A percentile compares a stretch with the other conserved stretches of the same genome.
Evolutionary conservation across 345 rosid species (phyloP).

Genomic region (Kandelia obovata): DNA sequence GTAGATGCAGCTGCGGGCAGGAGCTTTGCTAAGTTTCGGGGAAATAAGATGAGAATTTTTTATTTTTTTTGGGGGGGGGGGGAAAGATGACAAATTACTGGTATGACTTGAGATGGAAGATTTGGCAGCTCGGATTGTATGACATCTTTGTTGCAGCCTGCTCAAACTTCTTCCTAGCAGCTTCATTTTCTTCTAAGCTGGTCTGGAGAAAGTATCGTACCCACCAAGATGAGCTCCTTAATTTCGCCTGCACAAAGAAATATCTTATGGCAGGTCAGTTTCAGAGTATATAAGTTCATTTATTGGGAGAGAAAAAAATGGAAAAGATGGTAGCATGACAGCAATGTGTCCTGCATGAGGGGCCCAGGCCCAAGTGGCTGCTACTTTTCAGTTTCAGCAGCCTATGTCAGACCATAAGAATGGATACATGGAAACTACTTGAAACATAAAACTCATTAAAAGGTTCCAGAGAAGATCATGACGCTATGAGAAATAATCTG

Average conservation of each 20-base stretch:
- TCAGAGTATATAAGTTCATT: background rate
- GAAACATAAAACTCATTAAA: too few relatives aligned
- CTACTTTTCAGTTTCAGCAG: too few relatives aligned
- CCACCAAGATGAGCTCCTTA: constrained; percentile 78
- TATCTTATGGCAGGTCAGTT: background rate
- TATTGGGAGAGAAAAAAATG: background rate
- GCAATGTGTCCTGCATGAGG: too few relatives aligned
- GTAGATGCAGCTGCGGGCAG: background rate
- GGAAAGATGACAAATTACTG: background rate
- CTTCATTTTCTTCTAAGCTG: constrained; percentile 63
- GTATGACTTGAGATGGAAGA: constrained; percentile 26
- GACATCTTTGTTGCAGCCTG: constrained; percentile 11
- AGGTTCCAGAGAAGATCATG: too few relatives aligned
- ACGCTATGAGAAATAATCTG: too few relatives aligned
- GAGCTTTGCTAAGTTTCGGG: background rate
- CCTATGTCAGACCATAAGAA: too few relatives aligned
- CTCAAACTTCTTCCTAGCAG: constrained; percentile 45
- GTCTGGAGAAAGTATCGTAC: constrained; percentile 57
- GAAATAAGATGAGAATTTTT: background rate
- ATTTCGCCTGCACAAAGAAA: constrained; percentile 48
- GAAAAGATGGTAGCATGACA: background rate
- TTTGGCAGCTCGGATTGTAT: constrained; percentile 18
- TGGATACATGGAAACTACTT: too few relatives aligned
- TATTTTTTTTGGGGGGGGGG: too few relatives aligned
- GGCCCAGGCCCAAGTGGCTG: too few relatives aligned